Evolutionary conservation across 1,284 basidiomycete genomes (phyloP), one percentile per base, ranked within the genome.

Genomic region (Cystobasidium pallidum): DNA sequence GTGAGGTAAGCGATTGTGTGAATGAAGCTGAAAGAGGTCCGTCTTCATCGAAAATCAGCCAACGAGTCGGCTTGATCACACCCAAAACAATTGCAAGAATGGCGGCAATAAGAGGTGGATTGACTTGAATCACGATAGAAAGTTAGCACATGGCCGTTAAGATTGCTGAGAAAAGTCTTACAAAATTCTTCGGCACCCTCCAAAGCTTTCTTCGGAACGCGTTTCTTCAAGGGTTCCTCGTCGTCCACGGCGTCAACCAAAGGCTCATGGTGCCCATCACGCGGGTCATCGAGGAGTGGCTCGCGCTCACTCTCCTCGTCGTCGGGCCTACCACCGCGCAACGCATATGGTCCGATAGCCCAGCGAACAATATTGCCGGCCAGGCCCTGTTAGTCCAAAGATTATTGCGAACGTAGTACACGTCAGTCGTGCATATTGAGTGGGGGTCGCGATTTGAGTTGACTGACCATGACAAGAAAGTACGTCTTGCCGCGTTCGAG

Each of bases 41-140:
- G 13, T 74, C 72, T 26, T 77, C 70, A n/a, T 76, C 65, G 66
- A 80, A 81, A 17, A 81, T 45, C 70, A 75, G 72, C n/a, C 73
- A 63, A 19, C 76, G 79, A 28, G 78, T 66, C 65, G 77, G 79
- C 0, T 79, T 78, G 30, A 80, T 78, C 2, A 80, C 45, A 10
- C 81, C 81, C 6, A 75, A 72, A 13, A 79, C 45, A 52, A 81
- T 75, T 17, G 80, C 81, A 2, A 76, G 52, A 2, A 80, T 41
- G 0, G 80, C 81, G 2, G 80, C 80, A 13, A 79, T 67, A 70
- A 81, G 78, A 0, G 81, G 77, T 13, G 77, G 77, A 57, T 78
- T 78, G 77, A 75, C 80, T 79, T 66, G 77, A 75, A 58, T 77
- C 75, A 1, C 66, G 1, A 63, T 67, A 70, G 75, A 26, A 73